Conservation (phyloP, 345 rosid genomes). For the Aurinia saxatilis region DNA sequence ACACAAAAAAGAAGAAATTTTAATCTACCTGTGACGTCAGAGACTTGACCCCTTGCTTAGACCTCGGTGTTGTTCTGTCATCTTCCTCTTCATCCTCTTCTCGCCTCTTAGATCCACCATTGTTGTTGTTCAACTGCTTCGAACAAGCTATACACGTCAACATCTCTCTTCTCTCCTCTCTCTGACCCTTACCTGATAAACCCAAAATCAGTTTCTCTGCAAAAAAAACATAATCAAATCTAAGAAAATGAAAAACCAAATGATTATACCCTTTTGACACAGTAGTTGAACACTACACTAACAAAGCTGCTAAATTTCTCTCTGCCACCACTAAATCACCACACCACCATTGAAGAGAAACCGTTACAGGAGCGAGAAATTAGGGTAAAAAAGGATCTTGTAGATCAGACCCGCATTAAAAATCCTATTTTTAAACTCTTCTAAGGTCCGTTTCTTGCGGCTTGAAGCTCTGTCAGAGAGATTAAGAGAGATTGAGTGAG, state of each 20-base stretch:
- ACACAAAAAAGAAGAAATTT: neutral
- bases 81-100: conserved; percentile 43
- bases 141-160: conserved; percentile 84
- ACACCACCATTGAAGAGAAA: conserved; percentile 12
- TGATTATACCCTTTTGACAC: neutral
- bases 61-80: conserved; percentile 57
- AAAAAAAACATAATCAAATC: neutral
- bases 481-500: conserved; percentile 16
- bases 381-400: conserved; percentile 28
- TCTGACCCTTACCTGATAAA: too few species aligned
- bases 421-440: neutral
- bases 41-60: conserved; percentile 61
- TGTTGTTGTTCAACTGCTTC: conserved; percentile 45
- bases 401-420: conserved; percentile 18
- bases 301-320: neutral
- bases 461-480: neutral
- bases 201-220: neutral
- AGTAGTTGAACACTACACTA: conserved; percentile 1
- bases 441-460: conserved; percentile 3
- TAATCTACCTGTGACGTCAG: conserved; percentile 74
- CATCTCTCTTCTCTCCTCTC: conserved; percentile 44
- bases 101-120: conserved; percentile 50
- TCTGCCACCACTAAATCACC: neutral
- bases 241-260: neutral
- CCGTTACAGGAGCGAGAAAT: conserved; percentile 35